Conservation (phyloP, 2,329 filamentous ascomycete genomes). For the Chrysoporthe austroafricana region DNA sequence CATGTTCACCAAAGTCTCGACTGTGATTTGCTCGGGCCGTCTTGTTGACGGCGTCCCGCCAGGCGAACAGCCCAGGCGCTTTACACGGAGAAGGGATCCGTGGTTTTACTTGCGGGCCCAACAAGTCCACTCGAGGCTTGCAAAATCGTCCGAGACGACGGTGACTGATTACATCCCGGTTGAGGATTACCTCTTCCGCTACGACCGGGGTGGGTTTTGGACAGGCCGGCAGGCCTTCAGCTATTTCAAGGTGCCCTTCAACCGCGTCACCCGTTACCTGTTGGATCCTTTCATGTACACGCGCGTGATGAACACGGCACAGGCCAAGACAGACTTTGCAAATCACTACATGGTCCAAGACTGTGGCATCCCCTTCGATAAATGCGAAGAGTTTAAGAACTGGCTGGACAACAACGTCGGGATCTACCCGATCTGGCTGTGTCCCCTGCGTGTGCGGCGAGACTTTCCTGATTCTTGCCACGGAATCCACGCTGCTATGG, state of each 20-base stretch:
- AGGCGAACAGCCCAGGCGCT: conserved; percentile 44
- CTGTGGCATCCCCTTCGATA: conserved; percentile 54
- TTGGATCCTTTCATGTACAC: conserved; percentile 67
- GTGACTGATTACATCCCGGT: conserved; percentile 55
- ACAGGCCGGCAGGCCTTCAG: conserved; percentile 63
- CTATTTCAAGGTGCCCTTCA: conserved; percentile 70
- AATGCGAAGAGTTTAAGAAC: conserved; percentile 47
- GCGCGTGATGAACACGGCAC: conserved; percentile 51
- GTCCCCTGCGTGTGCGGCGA: conserved; percentile 52
- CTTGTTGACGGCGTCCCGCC: conserved; percentile 53
- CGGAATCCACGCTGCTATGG: conserved; percentile 50
- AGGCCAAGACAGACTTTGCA: conserved; percentile 19
- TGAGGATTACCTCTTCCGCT: conserved; percentile 71
- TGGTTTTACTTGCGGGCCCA: conserved; percentile 77
- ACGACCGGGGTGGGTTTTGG: conserved; percentile 73
- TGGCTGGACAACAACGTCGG: conserved; percentile 51
- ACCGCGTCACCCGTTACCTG: conserved; percentile 62
- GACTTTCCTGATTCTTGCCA: conserved; percentile 46
- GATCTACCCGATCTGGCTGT: conserved; percentile 62
- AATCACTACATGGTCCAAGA: conserved; percentile 71
- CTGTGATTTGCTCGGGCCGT: conserved; percentile 64
- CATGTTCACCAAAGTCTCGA: conserved; percentile 57
- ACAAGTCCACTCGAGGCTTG: conserved; percentile 40
- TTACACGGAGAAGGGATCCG: conserved; percentile 64
- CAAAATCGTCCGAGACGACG: conserved; percentile 29